A percentile compares a stretch with the other conserved stretches of the same genome.
These are phyloP conservation scores for Zygoascus biomembranicola DNA, from an alignment of 805 yeast species.

Conservation along the genomic window DNA sequence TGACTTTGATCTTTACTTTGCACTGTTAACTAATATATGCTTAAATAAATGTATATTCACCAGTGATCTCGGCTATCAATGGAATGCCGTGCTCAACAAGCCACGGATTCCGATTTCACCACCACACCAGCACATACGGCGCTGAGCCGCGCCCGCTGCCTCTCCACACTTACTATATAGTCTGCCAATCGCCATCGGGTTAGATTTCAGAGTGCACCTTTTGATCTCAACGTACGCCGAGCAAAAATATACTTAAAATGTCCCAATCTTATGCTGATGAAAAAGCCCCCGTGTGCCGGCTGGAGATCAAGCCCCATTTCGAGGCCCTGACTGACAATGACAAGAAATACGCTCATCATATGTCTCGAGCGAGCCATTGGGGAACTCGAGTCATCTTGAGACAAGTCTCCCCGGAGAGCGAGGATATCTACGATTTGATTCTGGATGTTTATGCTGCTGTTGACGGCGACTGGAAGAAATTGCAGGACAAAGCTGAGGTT, in stretches of 20 bases:
- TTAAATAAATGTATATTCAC: too few relatives aligned
- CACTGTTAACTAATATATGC: too few relatives aligned
- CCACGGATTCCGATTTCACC: neutral
- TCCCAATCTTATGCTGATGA: constrained; percentile 39
- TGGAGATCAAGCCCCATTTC: constrained; percentile 63
- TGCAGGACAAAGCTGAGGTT: constrained; percentile 31
- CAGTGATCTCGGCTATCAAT: too few relatives aligned
- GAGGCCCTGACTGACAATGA: constrained; percentile 51
- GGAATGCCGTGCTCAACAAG: too few relatives aligned
- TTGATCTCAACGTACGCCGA: too few relatives aligned
- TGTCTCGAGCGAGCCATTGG: constrained; percentile 75
- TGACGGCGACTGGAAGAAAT: constrained; percentile 40
- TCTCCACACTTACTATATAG: too few relatives aligned
- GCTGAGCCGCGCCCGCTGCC: neutral
- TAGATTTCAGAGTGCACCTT: too few relatives aligned
- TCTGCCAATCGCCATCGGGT: too few relatives aligned
- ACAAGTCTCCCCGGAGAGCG: constrained; percentile 78
- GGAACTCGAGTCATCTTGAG: constrained; percentile 75
- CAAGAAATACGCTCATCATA: constrained; percentile 71
- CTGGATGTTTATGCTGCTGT: constrained; percentile 46
- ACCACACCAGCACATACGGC: neutral
- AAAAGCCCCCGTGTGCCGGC: constrained; percentile 61
- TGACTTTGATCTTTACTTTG: too few relatives aligned
- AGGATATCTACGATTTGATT: constrained; percentile 62
- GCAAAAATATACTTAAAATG: neutral